Conservation (phyloP, 1,284 basidiomycete species). For the Ganoderma meredithae region DNA sequence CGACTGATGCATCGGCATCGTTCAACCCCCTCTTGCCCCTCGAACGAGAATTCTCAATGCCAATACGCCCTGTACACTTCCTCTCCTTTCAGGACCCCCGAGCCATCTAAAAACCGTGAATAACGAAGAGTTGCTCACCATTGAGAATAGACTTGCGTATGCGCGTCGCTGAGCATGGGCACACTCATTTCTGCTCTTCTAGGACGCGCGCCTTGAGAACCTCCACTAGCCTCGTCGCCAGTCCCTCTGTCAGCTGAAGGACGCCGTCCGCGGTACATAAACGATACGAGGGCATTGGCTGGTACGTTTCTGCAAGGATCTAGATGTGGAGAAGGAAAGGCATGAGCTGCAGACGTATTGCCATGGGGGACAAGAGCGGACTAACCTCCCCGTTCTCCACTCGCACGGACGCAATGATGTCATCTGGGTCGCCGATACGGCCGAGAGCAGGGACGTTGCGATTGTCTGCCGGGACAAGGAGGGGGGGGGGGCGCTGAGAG, state of each 20-base stretch:
- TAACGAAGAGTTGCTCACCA: background rate
- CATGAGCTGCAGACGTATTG: background rate
- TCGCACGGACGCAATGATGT: conserved; percentile 78
- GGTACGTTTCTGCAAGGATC: conserved; percentile 76
- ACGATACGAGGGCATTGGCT: conserved; percentile 82
- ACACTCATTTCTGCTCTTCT: conserved; percentile 22
- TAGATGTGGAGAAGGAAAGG: conserved; percentile 55
- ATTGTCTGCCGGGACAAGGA: conserved; percentile 52
- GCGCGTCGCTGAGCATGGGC: no score
- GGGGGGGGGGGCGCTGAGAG: background rate
- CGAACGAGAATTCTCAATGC: background rate
- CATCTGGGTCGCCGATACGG: conserved; percentile 80
- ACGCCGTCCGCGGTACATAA: conserved; percentile 76
- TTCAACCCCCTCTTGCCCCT: background rate
- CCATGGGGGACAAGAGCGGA: background rate
- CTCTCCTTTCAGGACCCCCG: background rate
- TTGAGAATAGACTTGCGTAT: background rate
- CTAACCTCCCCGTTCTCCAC: conserved; percentile 74
- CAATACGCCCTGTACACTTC: background rate
- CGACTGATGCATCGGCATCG: background rate
- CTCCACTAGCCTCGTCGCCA: conserved; percentile 55
- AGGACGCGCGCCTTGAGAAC: conserved; percentile 40
- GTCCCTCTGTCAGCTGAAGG: conserved; percentile 66
- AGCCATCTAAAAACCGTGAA: background rate
- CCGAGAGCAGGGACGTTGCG: conserved; percentile 76